Base-by-base conservation (phyloP, 2,329 filamentous ascomycete species). In the Sarocladium kiliense region DNA sequence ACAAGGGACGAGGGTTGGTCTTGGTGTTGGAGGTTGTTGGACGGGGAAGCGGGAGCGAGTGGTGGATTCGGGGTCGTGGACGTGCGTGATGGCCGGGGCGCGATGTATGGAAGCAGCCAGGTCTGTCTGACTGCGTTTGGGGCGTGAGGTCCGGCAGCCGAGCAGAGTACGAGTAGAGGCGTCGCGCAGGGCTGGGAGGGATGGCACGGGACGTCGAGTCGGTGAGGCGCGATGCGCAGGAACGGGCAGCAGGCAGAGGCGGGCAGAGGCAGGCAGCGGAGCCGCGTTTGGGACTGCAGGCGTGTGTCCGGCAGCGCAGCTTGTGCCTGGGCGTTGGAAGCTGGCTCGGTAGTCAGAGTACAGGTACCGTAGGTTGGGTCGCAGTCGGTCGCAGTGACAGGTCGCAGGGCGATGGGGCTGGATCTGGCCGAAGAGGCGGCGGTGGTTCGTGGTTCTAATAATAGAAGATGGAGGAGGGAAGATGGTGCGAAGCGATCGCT, bases 371-470 rank as follows among this genome's bases (percentile, higher is more conserved):
- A 36, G 39, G 25, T 14, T 45, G 32, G 25, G 26, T 45, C 53
- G 55, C 18, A 54, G 55, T 45, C 32, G 32, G 45, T 53, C 44
- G 57, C 47, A 58, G 49, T 53, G 12, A 55, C 58, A 59, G 59
- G 57, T 60, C 61, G 65, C 64, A 66, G 65, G 59, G 62, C 60
- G 60, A 65, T 75, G 75, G 74, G 75, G 75, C 73, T 76, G 74
- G 73, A 76, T 73, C 73, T 74, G 72, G 72, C 47, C 47, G 47
- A 51, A 36, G 47, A 32, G 27, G 47, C 69, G 72, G 64, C 73
- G 69, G 71, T 36, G 47, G 47, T 51, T 36, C 47, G 68, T 72
- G 74, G 65, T 77, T 71, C 75, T 77, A 78, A 77, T 75, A 74
- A 77, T 77, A 78, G 63, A 64, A 78, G 63, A 64, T 39, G 47